phyloP scores from a whole-genome alignment of 192 early-diverging fungal species.

The Coemansia aciculifera region DNA sequence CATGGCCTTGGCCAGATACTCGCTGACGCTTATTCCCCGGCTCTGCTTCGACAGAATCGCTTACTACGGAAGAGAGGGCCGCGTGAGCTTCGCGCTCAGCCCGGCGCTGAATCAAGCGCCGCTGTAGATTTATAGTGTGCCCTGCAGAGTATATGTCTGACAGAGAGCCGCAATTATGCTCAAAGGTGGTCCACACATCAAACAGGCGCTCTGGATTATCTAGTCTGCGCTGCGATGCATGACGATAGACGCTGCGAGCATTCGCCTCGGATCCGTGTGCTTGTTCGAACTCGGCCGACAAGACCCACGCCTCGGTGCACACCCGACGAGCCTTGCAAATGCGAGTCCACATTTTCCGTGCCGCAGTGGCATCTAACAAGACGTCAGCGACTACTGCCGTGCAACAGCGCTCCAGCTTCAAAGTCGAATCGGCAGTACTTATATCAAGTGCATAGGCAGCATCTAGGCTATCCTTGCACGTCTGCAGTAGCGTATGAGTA shows the following conservation, averaged over 20 bases:
- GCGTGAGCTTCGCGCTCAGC: slow-evolving; percentile 12
- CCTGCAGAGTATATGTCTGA: slow-evolving; percentile 15
- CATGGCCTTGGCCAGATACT: background rate
- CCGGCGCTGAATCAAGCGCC: slow-evolving; percentile 21
- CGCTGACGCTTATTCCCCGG: slow-evolving; percentile 8
- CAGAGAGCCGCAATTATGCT: slow-evolving; percentile 20
- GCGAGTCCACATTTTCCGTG: slow-evolving; percentile 36
- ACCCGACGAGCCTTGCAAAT: slow-evolving; percentile 35
- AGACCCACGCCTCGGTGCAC: slow-evolving; percentile 44
- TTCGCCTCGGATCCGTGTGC: slow-evolving; percentile 17
- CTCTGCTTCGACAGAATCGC: background rate
- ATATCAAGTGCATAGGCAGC: slow-evolving; percentile 25
- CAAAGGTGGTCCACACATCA: slow-evolving; percentile 38
- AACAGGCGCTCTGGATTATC: slow-evolving; percentile 44
- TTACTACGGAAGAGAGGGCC: background rate
- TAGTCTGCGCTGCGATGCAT: slow-evolving; percentile 43
- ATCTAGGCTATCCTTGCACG: slow-evolving; percentile 26
- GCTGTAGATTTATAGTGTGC: slow-evolving; percentile 22
- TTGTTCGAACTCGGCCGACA: slow-evolving; percentile 42
- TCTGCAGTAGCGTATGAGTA: slow-evolving; percentile 5
- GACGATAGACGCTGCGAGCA: slow-evolving; percentile 39
- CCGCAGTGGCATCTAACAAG: background rate
- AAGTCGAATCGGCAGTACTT: slow-evolving; percentile 29
- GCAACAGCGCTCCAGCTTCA: slow-evolving; percentile 41
- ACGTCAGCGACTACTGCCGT: background rate